Evolutionary conservation across 2,329 filamentous ascomycete species (phyloP), one percentile per base, ranked within the genome.

Genomic region (Calonectria multiphialidica): DNA sequence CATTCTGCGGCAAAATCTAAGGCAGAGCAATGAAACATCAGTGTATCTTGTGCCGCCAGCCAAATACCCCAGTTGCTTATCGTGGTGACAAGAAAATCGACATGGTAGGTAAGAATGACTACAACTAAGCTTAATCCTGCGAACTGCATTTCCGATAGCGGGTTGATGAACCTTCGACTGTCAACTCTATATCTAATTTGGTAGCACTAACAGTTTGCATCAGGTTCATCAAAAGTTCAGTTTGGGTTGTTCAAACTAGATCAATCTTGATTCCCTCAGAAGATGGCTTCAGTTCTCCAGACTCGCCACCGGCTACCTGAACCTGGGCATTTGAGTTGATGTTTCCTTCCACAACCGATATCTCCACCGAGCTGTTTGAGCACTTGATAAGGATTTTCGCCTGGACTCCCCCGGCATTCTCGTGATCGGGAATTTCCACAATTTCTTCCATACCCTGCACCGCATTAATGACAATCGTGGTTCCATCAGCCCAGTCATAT

Each of bases 381-480:
- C 13, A 18, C 9, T 53, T 50, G 30, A 66, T 15, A 30, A 13
- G 49, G 9, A 66, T 28, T 33, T 50, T 66, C 23, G 45, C 30
- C 33, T 53, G 45, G 3, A 66, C 33, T 9, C 40, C 45, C 18
- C 62, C 62, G 13, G 18, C 10, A 6, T 42, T 44, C 25, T 53
- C 25, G 7, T 66, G 30, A 9, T 66, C 21, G 3, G 62, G 62
- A 37, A 66, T 53, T 16, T 66, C 62, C 21, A 66, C 21, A 13
- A 66, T 2, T 33, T 53, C 62, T 3, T 66, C 45, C 62, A 66
- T 66, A 30, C 33, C 30, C 16, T 50, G 77, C 5, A 79, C 82
- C 35, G 86, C 81, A 68, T 89, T 89, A 30, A 88, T 75, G 47
- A 82, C 82, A 28, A 90, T 83, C 72, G 90, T 88, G 28, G 86